These are phyloP conservation scores for Solanum paucissectum DNA, from an alignment of 257 asterid genomes.

Conservation along the genomic window DNA sequence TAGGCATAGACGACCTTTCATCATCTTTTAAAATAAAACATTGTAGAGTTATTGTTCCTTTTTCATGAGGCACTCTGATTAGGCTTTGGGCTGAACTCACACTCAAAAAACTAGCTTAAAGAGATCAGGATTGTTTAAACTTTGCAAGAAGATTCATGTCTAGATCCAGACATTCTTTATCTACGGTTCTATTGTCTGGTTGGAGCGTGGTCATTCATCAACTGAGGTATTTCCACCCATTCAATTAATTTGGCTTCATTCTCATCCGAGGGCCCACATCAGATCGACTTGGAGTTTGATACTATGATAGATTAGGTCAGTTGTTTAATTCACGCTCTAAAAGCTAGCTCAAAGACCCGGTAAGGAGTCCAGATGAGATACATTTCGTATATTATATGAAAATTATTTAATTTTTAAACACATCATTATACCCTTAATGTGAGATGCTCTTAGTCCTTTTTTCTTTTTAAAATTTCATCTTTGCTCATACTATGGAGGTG, in stretches of 20 bases:
- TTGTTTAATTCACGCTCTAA: not conserved
- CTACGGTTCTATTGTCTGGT: not conserved
- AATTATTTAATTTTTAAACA: not conserved
- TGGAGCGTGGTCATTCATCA: not conserved
- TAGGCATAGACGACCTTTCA: not conserved
- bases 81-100: not conserved
- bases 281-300: not conserved
- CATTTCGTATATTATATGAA: not conserved
- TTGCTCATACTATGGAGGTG: not conserved
- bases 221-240: not conserved
- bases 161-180: not conserved
- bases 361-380: not conserved
- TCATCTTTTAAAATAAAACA: not conserved
- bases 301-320: not conserved
- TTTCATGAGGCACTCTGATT: not conserved
- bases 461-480: not conserved
- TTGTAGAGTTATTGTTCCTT: not conserved
- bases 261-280: not conserved
- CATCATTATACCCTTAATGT: not conserved
- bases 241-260: not conserved
- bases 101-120: not conserved
- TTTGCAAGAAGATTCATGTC: rapidly evolving
- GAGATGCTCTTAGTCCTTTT: not conserved
- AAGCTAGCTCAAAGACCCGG: not conserved
- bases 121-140: not conserved